phyloP scores from a whole-genome alignment of 2,329 filamentous ascomycete species.

The Aspergillus novofumigatus region DNA sequence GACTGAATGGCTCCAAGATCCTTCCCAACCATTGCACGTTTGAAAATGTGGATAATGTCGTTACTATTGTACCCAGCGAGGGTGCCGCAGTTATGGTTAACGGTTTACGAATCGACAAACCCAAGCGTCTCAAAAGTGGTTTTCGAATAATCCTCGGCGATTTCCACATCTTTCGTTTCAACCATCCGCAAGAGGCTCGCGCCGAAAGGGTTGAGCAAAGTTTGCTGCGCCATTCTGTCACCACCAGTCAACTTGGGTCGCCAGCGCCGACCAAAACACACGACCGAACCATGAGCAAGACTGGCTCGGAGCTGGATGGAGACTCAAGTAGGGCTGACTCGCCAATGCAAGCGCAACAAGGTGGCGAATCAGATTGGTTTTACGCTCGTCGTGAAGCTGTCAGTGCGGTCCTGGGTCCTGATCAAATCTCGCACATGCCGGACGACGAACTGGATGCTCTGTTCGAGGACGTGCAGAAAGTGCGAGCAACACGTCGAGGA shows the following conservation, averaged over 20 bases:
- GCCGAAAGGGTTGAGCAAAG: slow-evolving; percentile 88
- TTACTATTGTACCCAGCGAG: slow-evolving; percentile 84
- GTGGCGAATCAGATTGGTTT: slow-evolving; percentile 86
- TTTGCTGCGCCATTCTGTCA: slow-evolving; percentile 76
- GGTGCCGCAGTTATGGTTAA: slow-evolving; percentile 99
- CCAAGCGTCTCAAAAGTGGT: slow-evolving; percentile 81
- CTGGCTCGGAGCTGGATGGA: slow-evolving; percentile 69
- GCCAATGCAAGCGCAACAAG: slow-evolving; percentile 64
- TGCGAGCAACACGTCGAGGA: slow-evolving; percentile 77
- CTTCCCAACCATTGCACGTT: slow-evolving; percentile 89
- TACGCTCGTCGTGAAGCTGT: slow-evolving; percentile 92
- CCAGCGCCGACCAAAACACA: slow-evolving; percentile 64
- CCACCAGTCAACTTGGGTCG: slow-evolving; percentile 59
- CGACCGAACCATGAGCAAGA: slow-evolving; percentile 74
- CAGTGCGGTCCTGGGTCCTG: slow-evolving; percentile 78
- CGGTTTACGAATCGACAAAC: slow-evolving; percentile 80
- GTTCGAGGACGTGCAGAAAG: slow-evolving; percentile 89
- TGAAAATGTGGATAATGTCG: slow-evolving; percentile 86
- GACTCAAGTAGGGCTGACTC: slow-evolving; percentile 74
- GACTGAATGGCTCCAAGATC: slow-evolving; percentile 90
- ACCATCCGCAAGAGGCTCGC: slow-evolving; percentile 91
- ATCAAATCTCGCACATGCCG: slow-evolving; percentile 82
- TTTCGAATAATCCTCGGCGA: slow-evolving; percentile 94
- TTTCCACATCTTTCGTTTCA: slow-evolving; percentile 98
- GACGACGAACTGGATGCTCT: slow-evolving; percentile 92